These are phyloP conservation scores for Metarhizium anisopliae DNA, from an alignment of 2,329 filamentous ascomycete species.

Conservation along the genomic window DNA sequence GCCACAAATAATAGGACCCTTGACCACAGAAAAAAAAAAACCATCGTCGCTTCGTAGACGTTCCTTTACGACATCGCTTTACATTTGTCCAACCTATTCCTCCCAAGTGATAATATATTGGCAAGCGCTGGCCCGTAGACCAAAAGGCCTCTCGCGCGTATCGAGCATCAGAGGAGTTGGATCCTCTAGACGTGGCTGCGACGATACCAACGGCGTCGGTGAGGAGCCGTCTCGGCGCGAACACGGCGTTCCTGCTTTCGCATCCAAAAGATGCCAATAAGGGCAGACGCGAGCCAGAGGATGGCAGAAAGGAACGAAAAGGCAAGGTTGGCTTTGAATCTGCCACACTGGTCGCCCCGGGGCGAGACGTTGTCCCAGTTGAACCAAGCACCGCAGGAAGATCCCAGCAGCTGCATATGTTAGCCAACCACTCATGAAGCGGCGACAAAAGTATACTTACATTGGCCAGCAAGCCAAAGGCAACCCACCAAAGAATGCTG, in stretches of 20 bases:
- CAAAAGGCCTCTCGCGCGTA: background rate
- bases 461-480: conserved; percentile 57
- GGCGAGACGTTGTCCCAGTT: conserved; percentile 48
- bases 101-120: background rate
- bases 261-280: conserved; percentile 49
- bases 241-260: conserved; percentile 28
- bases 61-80: background rate
- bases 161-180: background rate
- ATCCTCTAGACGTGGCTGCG: conserved; percentile 31
- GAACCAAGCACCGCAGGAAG: conserved; percentile 48
- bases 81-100: background rate
- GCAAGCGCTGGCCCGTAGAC: background rate
- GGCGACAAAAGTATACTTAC: conserved; percentile 29
- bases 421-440: background rate
- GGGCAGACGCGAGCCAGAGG: conserved; percentile 57
- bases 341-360: conserved; percentile 46
- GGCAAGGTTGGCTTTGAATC: conserved; percentile 62
- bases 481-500: conserved; percentile 60
- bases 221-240: conserved; percentile 17
- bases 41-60: background rate
- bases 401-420: conserved; percentile 28
- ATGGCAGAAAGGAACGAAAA: conserved; percentile 65
- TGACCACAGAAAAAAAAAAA: background rate
- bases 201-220: conserved; percentile 32
- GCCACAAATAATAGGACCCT: background rate